A percentile compares a stretch with the other conserved stretches of the same genome.
Conservation (phyloP, 2,329 filamentous ascomycete species). For the Emydomyces testavorans region DNA sequence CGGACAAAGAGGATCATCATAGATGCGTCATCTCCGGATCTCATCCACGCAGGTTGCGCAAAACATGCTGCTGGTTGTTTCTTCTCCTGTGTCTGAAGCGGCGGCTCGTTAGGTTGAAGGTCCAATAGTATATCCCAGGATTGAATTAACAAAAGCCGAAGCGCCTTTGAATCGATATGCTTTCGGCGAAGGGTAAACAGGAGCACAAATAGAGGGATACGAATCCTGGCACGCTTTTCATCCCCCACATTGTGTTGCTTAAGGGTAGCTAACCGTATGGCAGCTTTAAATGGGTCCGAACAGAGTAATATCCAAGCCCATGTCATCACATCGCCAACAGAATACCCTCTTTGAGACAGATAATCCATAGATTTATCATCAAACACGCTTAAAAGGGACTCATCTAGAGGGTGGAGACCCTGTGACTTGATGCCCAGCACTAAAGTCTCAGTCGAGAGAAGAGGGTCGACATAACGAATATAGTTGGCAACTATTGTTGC, state of each 20-base stretch:
- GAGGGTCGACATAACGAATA: slow-evolving; percentile 27
- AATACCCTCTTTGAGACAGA: slow-evolving; percentile 27
- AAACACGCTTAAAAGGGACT: slow-evolving; percentile 27
- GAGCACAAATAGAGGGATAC: slow-evolving; percentile 38
- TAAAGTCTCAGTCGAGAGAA: slow-evolving; percentile 15
- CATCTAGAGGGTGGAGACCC: slow-evolving; percentile 17
- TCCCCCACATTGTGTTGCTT: slow-evolving; percentile 19
- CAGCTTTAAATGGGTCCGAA: slow-evolving; percentile 26
- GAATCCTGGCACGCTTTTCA: slow-evolving; percentile 9
- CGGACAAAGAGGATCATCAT: slow-evolving; percentile 36
- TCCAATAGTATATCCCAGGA: slow-evolving; percentile 21
- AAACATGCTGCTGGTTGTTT: not conserved
- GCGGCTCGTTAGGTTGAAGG: not conserved
- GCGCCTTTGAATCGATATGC: slow-evolving; percentile 31
- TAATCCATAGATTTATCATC: slow-evolving; percentile 21
- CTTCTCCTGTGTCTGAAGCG: not conserved
- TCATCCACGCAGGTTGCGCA: slow-evolving; percentile 16
- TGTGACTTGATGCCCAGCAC: not conserved
- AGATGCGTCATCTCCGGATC: slow-evolving; percentile 20
- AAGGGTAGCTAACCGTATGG: slow-evolving; percentile 27
- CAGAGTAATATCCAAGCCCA: slow-evolving; percentile 41
- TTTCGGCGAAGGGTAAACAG: slow-evolving; percentile 38
- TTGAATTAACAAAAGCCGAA: slow-evolving; percentile 35
- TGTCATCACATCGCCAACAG: slow-evolving; percentile 31
- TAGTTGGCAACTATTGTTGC: slow-evolving; percentile 31